Evolutionary conservation across 371 early-diverging fungal species (phyloP).

Genomic region (Mortierella sp.): DNA sequence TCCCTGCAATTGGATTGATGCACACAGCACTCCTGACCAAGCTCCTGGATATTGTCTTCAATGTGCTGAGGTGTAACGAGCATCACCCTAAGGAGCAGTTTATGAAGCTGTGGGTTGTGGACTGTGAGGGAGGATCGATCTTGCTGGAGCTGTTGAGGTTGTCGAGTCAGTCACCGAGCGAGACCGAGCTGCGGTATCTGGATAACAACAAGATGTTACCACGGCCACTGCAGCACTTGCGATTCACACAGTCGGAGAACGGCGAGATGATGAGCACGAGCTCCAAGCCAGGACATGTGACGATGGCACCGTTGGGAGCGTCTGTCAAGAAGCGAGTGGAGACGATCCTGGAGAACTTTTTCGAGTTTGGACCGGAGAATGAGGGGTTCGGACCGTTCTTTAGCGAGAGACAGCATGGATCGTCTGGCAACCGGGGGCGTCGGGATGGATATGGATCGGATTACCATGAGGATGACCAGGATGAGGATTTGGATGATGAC

Average conservation of each 20-base stretch:
- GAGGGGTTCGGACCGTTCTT: conserved; percentile 55
- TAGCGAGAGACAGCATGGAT: conserved; percentile 27
- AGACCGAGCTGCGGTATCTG: conserved; percentile 26
- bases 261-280: neutral
- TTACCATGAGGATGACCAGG: conserved; percentile 35
- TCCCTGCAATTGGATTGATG: conserved; percentile 42
- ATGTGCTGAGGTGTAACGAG: conserved; percentile 52
- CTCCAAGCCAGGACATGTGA: neutral
- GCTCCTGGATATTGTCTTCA: conserved; percentile 49
- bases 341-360: conserved; percentile 54
- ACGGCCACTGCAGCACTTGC: conserved; percentile 40
- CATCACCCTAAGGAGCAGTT: conserved; percentile 55
- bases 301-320: conserved; percentile 20
- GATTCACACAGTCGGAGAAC: conserved; percentile 33
- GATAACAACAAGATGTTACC: conserved; percentile 39
- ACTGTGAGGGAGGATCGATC: conserved; percentile 52
- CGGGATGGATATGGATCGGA: conserved; percentile 41
- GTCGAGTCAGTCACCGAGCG: conserved; percentile 14
- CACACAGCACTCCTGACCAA: conserved; percentile 42
- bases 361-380: conserved; percentile 55
- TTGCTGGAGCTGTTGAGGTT: conserved; percentile 41
- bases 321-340: conserved; percentile 53
- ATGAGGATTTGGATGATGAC: conserved; percentile 44
- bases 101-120: conserved; percentile 54
- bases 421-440: neutral